phyloP scores from a whole-genome alignment of 2,329 filamentous ascomycete species.

The Didymella pinodella region DNA sequence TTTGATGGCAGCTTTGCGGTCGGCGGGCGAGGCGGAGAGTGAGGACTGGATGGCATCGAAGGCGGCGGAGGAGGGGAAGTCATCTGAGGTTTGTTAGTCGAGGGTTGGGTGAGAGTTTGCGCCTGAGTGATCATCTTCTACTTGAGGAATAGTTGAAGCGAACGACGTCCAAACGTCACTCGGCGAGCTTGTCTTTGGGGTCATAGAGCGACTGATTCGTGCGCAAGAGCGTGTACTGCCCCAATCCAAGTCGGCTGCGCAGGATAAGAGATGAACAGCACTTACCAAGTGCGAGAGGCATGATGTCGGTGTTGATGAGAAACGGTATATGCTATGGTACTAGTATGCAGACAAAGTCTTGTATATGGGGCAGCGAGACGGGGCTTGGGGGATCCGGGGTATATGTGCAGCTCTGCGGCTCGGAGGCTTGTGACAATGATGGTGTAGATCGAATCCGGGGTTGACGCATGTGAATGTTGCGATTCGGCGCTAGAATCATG shows the following conservation, averaged over 20 bases:
- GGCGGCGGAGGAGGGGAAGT: slow-evolving; percentile 87
- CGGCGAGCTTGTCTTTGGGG: background rate
- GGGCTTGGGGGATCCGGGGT: slow-evolving; percentile 21
- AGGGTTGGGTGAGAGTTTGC: no score
- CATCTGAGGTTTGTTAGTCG: slow-evolving; percentile 43
- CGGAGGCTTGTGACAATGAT: slow-evolving; percentile 36
- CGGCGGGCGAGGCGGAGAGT: slow-evolving; percentile 72
- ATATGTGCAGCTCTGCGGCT: slow-evolving; percentile 26
- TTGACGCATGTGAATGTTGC: slow-evolving; percentile 34
- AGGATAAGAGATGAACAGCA: background rate
- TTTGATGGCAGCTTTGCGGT: slow-evolving; percentile 88
- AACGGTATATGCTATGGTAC: background rate
- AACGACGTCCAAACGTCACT: background rate
- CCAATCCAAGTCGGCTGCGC: no score
- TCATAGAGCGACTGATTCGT: no score
- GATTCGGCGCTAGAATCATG: slow-evolving; percentile 22
- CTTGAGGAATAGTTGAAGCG: background rate
- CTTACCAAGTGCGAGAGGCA: slow-evolving; percentile 47
- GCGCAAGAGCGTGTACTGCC: background rate
- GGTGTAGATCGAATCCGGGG: slow-evolving; percentile 29
- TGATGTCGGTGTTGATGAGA: slow-evolving; percentile 27
- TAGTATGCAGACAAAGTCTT: background rate
- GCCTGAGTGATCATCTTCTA: background rate
- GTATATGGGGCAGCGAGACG: slow-evolving; percentile 6
- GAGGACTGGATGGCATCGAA: slow-evolving; percentile 86